These are phyloP conservation scores for Craterostigma plantagineum DNA, from an alignment of 257 asterid species.

Conservation along the genomic window DNA sequence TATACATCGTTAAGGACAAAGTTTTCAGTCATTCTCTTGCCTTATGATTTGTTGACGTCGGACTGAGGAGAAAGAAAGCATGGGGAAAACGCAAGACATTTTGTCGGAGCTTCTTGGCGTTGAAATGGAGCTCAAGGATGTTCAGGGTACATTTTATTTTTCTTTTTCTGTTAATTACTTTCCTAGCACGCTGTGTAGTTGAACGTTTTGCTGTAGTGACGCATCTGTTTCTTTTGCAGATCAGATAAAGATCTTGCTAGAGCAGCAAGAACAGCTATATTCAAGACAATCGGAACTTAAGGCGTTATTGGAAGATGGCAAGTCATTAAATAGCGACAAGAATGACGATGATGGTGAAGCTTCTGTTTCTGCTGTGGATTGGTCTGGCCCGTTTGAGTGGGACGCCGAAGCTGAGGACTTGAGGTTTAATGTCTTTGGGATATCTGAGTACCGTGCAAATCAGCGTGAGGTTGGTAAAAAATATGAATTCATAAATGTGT, in stretches of 20 bases:
- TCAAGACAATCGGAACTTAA: slow-evolving; percentile 68
- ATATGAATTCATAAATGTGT: background rate
- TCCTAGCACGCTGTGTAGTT: too few relatives aligned
- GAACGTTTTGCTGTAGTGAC: too few relatives aligned
- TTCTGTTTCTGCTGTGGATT: slow-evolving; percentile 42
- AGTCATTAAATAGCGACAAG: too few relatives aligned
- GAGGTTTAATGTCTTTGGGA: slow-evolving; percentile 78
- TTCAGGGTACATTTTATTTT: slow-evolving; percentile 34
- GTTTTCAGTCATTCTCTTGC: too few relatives aligned
- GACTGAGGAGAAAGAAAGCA: slow-evolving; percentile 7
- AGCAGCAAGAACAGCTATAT: slow-evolving; percentile 59
- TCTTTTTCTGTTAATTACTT: background rate
- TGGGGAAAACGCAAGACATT: slow-evolving; percentile 51
- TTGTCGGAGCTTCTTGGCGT: slow-evolving; percentile 66
- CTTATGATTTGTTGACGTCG: background rate
- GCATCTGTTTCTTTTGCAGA: slow-evolving; percentile 22
- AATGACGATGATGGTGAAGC: slow-evolving; percentile 29
- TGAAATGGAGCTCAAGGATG: slow-evolving; percentile 71
- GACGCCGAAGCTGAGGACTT: slow-evolving; percentile 67
- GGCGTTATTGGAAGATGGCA: slow-evolving; percentile 45
- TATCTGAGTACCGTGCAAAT: slow-evolving; percentile 75
- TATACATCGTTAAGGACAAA: too few relatives aligned
- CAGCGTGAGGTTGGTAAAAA: slow-evolving; percentile 56
- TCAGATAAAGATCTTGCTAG: slow-evolving; percentile 54
- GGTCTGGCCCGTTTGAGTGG: slow-evolving; percentile 80